Evolutionary conservation across 1,284 basidiomycete genomes (phyloP).

Genomic region (Inonotus obliquus): DNA sequence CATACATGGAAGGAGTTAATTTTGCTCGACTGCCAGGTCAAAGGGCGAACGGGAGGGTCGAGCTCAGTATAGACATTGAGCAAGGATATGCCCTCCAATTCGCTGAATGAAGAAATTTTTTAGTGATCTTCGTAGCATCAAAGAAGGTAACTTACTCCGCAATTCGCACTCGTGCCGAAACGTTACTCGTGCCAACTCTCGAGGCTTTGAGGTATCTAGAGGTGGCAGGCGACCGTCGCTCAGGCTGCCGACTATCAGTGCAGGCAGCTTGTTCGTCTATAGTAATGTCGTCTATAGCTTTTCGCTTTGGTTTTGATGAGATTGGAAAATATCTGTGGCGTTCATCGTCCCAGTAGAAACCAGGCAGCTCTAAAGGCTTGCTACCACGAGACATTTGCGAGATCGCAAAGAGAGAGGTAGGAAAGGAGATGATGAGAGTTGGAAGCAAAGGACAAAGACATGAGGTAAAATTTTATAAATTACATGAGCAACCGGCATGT

Average conservation of each 20-base stretch:
- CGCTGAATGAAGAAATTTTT: background rate
- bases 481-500: background rate
- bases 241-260: background rate
- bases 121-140: background rate
- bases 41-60: slow-evolving; percentile 2
- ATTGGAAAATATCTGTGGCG: slow-evolving; percentile 15
- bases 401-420: background rate
- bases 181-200: background rate
- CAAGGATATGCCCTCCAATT: slow-evolving; percentile 5
- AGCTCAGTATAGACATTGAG: background rate
- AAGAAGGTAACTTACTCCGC: slow-evolving; percentile 5
- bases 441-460: background rate
- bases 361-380: slow-evolving; percentile 14
- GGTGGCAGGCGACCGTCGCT: background rate
- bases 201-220: background rate
- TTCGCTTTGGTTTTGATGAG: slow-evolving; percentile 9
- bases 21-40: slow-evolving; percentile 1
- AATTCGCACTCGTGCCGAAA: background rate
- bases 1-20: slow-evolving; percentile 9
- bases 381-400: slow-evolving; percentile 11
- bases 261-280: background rate
- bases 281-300: background rate
- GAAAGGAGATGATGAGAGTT: background rate
- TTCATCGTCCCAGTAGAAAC: slow-evolving; percentile 16
- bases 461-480: background rate